Evolutionary conservation across 2,329 filamentous ascomycete genomes (phyloP), one percentile per base, ranked within the genome.

Genomic region (Diplodia sapinea): DNA sequence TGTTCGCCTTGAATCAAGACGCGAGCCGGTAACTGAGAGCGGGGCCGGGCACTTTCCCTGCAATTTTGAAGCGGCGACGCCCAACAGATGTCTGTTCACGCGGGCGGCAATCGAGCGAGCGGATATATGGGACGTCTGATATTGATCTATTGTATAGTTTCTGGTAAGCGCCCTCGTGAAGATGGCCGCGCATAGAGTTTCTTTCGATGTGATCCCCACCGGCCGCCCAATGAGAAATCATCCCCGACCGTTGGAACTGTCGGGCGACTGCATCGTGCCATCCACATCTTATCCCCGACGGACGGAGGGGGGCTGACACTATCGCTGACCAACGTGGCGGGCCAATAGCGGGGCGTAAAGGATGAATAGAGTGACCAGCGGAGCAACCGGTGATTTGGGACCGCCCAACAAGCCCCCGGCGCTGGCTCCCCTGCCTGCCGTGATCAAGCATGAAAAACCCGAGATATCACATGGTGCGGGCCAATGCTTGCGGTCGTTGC

Each of bases 1-100:
- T 7, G 29, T 47, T 47, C 43, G 43, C n/a, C 43, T 11, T 51
- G 59, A 63, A 38, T 38, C 43, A 63, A 47, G n/a, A 47, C 17
- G 57, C 40, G 49, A 49, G 40, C 4, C 20, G 33, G 43, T n/a
- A 20, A 20, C 38, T 36, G 56, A 23, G 56, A 13, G 11, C 33
- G 33, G 54, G n/a, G 26, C 33, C 15, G 15, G 29, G 17, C 43
- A 33, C 29, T 11, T 15, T 26, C 59, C 59, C 43, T 63, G 59
- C 47, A 36, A 36, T 26, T 3, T 20, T 63, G 59, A 51, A 63
- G 47, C 47, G 38, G 20, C 40, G 23, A 26, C 23, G 9, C n/a
- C 59, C 43, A 40, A 43, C 29, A 13, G 11, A 49, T 50, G 23
- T 38, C 26, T 29, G 15, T 36, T 12, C 4, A 5, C 13, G 31